Evolutionary conservation across 441 rosid genomes (phyloP), one percentile per base, ranked within the genome.

Genomic region (Macaranga tanarius): DNA sequence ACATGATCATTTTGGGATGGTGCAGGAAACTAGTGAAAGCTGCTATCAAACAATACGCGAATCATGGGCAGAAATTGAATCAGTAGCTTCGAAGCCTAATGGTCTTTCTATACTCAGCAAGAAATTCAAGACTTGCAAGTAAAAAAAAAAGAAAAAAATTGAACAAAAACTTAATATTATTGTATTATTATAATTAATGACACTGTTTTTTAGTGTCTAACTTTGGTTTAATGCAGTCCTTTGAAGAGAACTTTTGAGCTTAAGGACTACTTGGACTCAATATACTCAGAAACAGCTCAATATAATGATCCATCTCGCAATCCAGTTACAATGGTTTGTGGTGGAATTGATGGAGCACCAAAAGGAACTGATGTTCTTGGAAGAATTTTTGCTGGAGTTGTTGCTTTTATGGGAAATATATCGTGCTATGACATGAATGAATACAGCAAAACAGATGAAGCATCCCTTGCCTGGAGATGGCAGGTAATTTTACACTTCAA

Each of bases 81-180:
- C 72, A 55, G 76, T 85, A 75, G 90, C 94, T 78, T 79, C 88
- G 10, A 25, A 80, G 71, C 75, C 80, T 1, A 60, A 77, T 58
- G 94, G 92, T 42, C 87, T 89, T 16, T 44, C 76, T 42, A 76
- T 57, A 51, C 88, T 89, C 50, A 82, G 85, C 85, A 67, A 67
- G 22, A 79, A 64, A 75, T 88, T 90, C 82, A 84, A 74, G 65
- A 84, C 92, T 60, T 90, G 95, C 95, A 63, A 62, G 90, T 89
- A 79, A 42, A 42, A 34, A 34, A 34, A 34, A 34, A 63, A 62
- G 90, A 87, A 79, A 42, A 42, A 34, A 34, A 34, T 4, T 4
- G 0, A 0, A 34, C 7, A 34, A 34, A 34, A 34, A 34, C 38
- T 34, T 34, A 34, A 34, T 3, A 34, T 7, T 34, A 34, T 34